phyloP scores from a whole-genome alignment of 2,329 filamentous ascomycete genomes.

The Fusarium veterinarium region DNA sequence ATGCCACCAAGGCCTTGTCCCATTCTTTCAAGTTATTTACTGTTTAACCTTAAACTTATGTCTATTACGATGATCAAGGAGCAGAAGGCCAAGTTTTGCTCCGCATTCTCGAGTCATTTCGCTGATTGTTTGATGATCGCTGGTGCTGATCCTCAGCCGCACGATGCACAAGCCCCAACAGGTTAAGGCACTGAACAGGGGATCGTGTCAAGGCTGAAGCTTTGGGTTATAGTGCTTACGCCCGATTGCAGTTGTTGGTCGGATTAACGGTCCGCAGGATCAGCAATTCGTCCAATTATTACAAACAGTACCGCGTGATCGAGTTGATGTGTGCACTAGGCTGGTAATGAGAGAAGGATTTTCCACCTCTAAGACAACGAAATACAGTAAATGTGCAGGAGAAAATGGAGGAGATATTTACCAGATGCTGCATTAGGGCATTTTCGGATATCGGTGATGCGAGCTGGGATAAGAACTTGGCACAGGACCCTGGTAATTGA shows the following conservation, averaged over 20 bases:
- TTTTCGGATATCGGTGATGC: neutral
- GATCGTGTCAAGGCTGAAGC: neutral
- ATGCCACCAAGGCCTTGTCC: rapidly evolving
- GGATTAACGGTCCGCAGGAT: neutral
- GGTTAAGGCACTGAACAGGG: conserved; percentile 3
- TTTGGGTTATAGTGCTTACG: neutral
- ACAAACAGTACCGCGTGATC: neutral
- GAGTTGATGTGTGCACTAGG: too few relatives aligned
- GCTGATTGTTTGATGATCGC: neutral
- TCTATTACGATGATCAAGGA: too few relatives aligned
- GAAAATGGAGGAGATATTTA: neutral
- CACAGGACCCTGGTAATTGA: neutral
- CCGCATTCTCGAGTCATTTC: rapidly evolving
- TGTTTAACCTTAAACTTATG: rapidly evolving
- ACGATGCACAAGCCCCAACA: neutral
- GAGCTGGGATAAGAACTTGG: neutral
- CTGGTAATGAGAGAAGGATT: too few relatives aligned
- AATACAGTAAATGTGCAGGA: neutral
- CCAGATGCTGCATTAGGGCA: neutral
- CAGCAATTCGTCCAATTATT: neutral
- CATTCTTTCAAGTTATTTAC: rapidly evolving
- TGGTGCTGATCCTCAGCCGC: conserved; percentile 15
- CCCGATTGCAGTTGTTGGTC: neutral
- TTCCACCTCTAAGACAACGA: too few relatives aligned
- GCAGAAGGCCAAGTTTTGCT: too few relatives aligned